A percentile compares a stretch with the other conserved stretches of the same genome.
Conservation (phyloP, 164 flowering plant genomes). For the Aristolochia contorta region DNA sequence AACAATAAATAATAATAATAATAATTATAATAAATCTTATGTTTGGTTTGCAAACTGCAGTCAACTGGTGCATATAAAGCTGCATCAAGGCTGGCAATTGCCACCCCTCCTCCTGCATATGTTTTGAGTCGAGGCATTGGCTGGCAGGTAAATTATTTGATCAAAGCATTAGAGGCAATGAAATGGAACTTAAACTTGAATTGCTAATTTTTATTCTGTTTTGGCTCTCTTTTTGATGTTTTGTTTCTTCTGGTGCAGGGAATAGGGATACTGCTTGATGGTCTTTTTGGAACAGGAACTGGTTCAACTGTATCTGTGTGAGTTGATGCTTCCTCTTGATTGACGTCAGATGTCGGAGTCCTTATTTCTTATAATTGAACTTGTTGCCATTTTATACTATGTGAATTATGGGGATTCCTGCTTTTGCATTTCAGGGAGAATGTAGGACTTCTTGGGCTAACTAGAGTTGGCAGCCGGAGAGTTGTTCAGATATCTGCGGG, state of each 20-base stretch:
- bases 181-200: background rate
- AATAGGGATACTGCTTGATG: slow-evolving; percentile 82
- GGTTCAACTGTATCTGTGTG: slow-evolving; percentile 97
- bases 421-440: slow-evolving; percentile 59
- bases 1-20: too few species aligned
- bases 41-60: slow-evolving; percentile 30
- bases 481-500: slow-evolving; percentile 96
- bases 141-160: slow-evolving; percentile 65
- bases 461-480: slow-evolving; percentile 96
- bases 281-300: slow-evolving; percentile 82
- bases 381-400: background rate
- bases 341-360: background rate
- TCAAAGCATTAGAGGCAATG: background rate
- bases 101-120: slow-evolving; percentile 98
- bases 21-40: too few species aligned
- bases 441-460: slow-evolving; percentile 92
- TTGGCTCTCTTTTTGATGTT: background rate
- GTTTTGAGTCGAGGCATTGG: slow-evolving; percentile 98
- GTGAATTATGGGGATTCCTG: background rate
- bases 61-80: slow-evolving; percentile 94
- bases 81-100: slow-evolving; percentile 93
- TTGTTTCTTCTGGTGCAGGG: slow-evolving; percentile 42
- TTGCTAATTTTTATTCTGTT: background rate
- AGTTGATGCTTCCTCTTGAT: slow-evolving; percentile 11
- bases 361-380: background rate